phyloP scores from a whole-genome alignment of 495 filamentous ascomycete species.

The Cercophora scortea region DNA sequence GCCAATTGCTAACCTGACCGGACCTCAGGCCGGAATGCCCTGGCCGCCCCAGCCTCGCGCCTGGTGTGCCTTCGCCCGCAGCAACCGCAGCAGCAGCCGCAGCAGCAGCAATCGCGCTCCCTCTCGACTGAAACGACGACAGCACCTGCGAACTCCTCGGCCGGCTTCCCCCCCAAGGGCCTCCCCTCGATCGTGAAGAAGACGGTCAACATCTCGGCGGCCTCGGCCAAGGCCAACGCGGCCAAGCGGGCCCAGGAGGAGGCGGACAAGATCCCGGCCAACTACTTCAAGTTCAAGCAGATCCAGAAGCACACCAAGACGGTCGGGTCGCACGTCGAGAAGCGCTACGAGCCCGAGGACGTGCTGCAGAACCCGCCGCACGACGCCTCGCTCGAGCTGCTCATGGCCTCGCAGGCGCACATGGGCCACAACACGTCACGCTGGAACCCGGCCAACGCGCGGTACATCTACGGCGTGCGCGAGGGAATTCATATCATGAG shows the following conservation, averaged over 20 bases:
- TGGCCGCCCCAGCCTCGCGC: slow-evolving; percentile 32
- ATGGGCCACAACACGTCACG: slow-evolving; percentile 86
- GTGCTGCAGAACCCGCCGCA: slow-evolving; percentile 63
- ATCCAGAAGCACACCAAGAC: slow-evolving; percentile 24
- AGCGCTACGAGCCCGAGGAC: slow-evolving; percentile 59
- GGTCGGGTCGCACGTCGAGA: slow-evolving; percentile 46
- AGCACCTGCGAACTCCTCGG: neutral
- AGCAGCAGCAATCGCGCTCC: slow-evolving; percentile 11
- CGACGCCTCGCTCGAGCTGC: slow-evolving; percentile 82
- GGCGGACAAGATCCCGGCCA: slow-evolving; percentile 23
- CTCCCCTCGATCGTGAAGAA: too few relatives aligned
- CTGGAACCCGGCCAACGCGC: slow-evolving; percentile 92
- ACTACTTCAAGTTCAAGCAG: slow-evolving; percentile 16
- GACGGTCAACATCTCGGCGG: too few relatives aligned
- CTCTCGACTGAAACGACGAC: slow-evolving; percentile 15
- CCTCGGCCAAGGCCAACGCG: too few relatives aligned
- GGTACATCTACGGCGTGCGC: slow-evolving; percentile 90
- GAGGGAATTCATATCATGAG: slow-evolving; percentile 90
- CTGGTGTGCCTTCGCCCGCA: neutral
- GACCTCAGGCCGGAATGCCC: slow-evolving; percentile 35
- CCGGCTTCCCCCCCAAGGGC: neutral
- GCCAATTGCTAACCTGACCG: neutral
- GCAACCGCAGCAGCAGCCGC: neutral
- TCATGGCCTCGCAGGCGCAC: slow-evolving; percentile 86
- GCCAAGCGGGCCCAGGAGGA: slow-evolving; percentile 7